Conservation (phyloP, 2,329 filamentous ascomycete species). For the Raffaelea arxii region DNA sequence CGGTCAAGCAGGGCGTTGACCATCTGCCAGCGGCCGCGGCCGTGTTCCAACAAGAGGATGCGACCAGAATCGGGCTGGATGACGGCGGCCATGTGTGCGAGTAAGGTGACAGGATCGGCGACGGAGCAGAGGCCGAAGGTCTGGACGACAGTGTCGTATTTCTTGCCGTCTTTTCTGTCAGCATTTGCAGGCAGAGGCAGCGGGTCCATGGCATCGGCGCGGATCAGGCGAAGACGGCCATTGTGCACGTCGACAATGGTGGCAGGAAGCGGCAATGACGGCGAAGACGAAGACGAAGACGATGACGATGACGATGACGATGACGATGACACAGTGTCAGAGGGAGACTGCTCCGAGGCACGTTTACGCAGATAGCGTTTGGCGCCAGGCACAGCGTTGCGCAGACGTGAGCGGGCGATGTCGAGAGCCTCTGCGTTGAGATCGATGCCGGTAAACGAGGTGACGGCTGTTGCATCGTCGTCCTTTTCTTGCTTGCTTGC, state of each 20-base stretch:
- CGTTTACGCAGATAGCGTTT: constrained; percentile 27
- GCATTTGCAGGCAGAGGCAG: constrained; percentile 23
- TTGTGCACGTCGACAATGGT: constrained; percentile 12
- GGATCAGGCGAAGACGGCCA: constrained; percentile 15
- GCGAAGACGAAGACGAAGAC: constrained; percentile 30
- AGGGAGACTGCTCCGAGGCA: not conserved
- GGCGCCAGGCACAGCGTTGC: constrained; percentile 29
- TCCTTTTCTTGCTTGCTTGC: constrained; percentile 12
- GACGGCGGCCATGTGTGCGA: constrained; percentile 41
- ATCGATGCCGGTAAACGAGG: constrained; percentile 53
- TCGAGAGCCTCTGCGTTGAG: constrained; percentile 51
- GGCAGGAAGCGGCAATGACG: constrained; percentile 8
- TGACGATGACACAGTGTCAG: constrained; percentile 29
- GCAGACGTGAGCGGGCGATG: constrained; percentile 44
- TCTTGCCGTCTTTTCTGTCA: too few species aligned
- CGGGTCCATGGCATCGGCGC: constrained; percentile 34
- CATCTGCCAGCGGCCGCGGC: constrained; percentile 42
- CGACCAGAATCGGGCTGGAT: constrained; percentile 46
- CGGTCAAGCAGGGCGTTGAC: constrained; percentile 48
- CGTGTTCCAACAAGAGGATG: constrained; percentile 54
- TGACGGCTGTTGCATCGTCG: constrained; percentile 11
- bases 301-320: too few species aligned
- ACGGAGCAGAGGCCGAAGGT: constrained; percentile 58
- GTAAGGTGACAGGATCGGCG: constrained; percentile 41
- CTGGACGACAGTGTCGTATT: constrained; percentile 55